phyloP scores from a whole-genome alignment of 2,329 filamentous ascomycete genomes.

The Cyphellophora europaea region DNA sequence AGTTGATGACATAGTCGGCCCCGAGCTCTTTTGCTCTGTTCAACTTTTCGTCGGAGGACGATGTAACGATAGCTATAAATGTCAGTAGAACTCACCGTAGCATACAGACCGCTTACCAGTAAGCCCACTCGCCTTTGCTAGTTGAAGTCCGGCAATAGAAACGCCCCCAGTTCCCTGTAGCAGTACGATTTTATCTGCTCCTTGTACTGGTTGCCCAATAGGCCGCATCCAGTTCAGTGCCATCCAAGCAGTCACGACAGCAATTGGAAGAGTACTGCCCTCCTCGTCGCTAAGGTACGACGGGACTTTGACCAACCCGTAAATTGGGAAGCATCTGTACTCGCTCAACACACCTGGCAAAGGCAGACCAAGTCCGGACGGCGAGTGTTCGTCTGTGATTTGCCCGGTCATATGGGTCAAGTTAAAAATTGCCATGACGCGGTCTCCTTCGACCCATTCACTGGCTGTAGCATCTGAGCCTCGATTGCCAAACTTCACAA shows the following conservation, averaged over 20 bases:
- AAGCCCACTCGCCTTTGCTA: constrained; percentile 39
- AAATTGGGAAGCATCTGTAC: constrained; percentile 34
- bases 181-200: constrained; percentile 26
- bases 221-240: constrained; percentile 38
- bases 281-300: constrained; percentile 30
- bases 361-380: constrained; percentile 29
- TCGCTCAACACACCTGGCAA: constrained; percentile 33
- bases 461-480: not conserved
- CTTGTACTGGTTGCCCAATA: constrained; percentile 28
- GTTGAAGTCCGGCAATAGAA: constrained; percentile 34
- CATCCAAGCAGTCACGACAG: constrained; percentile 42
- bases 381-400: constrained; percentile 20
- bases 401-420: constrained; percentile 31
- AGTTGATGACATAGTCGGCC: constrained; percentile 37
- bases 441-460: constrained; percentile 26
- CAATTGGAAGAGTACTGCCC: constrained; percentile 34
- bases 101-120: constrained; percentile 32
- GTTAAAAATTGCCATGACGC: constrained; percentile 30
- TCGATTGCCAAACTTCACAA: constrained; percentile 29
- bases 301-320: constrained; percentile 32
- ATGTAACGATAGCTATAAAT: constrained; percentile 28
- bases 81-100: constrained; percentile 5
- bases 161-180: constrained; percentile 40
- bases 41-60: constrained; percentile 13
- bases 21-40: constrained; percentile 9